These are phyloP conservation scores for Fimicolochytrium jonesii DNA, from an alignment of 192 early-diverging fungal genomes.

Conservation along the genomic window DNA sequence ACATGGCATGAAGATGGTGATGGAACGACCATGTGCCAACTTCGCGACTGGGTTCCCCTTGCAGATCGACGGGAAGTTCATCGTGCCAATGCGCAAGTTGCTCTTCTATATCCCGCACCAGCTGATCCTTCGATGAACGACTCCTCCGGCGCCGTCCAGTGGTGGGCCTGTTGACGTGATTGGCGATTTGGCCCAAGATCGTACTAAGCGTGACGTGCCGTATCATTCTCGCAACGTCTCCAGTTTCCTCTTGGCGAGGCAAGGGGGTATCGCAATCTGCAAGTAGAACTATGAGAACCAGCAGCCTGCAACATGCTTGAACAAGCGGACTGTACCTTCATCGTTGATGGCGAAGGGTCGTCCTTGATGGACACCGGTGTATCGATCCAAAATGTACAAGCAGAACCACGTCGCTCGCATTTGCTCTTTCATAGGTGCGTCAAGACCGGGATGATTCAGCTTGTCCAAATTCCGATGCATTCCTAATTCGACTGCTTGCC, in stretches of 20 bases:
- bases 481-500: constrained; percentile 45
- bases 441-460: constrained; percentile 34
- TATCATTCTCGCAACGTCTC: constrained; percentile 27
- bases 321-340: constrained; percentile 29
- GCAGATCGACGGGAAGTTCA: constrained; percentile 23
- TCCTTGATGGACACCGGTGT: constrained; percentile 41
- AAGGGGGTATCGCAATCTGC: constrained; percentile 50
- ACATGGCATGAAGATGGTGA: constrained; percentile 41
- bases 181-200: constrained; percentile 42
- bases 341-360: constrained; percentile 46
- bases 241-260: constrained; percentile 19
- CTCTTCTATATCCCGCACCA: constrained; percentile 28
- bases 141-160: constrained; percentile 4
- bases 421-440: constrained; percentile 34
- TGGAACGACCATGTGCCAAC: constrained; percentile 39
- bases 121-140: constrained; percentile 9
- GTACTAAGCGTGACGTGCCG: constrained; percentile 45
- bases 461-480: constrained; percentile 49
- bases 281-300: no score
- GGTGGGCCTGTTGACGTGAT: constrained; percentile 40
- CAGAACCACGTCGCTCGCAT: constrained; percentile 49
- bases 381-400: constrained; percentile 46
- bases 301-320: not conserved
- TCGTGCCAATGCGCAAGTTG: constrained; percentile 29
- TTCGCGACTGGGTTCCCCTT: constrained; percentile 9